Conservation (phyloP, 495 filamentous ascomycete species). For the Cercophora newfieldiana region DNA sequence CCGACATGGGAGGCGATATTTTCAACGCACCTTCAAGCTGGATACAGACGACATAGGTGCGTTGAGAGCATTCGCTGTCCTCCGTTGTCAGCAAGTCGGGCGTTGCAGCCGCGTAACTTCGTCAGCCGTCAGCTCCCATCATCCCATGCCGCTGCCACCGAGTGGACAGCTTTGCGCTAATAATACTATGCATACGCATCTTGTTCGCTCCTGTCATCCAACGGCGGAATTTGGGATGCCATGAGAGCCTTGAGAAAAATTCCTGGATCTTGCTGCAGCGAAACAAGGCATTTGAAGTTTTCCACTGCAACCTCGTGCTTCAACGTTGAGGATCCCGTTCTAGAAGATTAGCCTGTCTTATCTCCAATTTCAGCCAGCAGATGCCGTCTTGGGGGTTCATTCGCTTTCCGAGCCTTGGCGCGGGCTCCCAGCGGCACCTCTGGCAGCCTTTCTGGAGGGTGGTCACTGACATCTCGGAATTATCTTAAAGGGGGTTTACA, state of each 20-base stretch:
- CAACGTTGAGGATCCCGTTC: constrained; percentile 10
- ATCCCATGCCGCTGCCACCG: background rate
- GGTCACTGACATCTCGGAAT: background rate
- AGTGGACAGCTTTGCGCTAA: background rate
- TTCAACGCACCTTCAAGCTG: background rate
- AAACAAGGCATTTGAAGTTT: background rate
- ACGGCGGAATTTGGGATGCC: background rate
- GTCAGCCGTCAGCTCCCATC: background rate
- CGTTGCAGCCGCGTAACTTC: background rate
- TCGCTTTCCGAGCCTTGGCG: constrained; percentile 10
- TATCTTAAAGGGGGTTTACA: background rate
- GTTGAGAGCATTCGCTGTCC: background rate
- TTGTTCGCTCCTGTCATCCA: background rate
- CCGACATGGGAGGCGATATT: background rate
- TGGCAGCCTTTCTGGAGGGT: background rate
- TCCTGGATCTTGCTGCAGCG: background rate
- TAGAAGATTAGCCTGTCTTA: constrained; percentile 6
- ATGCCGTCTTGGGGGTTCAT: background rate
- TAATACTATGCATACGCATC: constrained; percentile 4
- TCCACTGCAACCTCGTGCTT: background rate
- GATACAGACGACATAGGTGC: background rate
- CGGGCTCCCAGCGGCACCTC: background rate
- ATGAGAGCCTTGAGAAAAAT: background rate
- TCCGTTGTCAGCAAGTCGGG: background rate
- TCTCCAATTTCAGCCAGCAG: constrained; percentile 11